Base-by-base conservation (phyloP, 495 filamentous ascomycete genomes). In the Penicillium tannophilum region DNA sequence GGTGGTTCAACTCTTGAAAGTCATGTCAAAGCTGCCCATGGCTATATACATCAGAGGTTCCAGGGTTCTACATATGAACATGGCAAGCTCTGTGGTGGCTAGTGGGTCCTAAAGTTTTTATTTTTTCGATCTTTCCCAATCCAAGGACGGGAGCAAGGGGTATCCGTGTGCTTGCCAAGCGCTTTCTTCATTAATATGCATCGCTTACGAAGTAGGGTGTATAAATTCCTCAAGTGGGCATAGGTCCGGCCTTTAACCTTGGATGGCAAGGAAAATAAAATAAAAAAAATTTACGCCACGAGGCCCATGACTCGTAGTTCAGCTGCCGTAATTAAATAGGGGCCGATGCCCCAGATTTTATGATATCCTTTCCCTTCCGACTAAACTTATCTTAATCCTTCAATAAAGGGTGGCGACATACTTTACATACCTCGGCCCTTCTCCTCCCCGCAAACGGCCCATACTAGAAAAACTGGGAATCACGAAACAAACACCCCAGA, bases 121-220 rank as follows among this genome's bases (percentile, higher is more conserved):
- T 14, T 41, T 41, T 47, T 47, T 47, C 1, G 2, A 23, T 47
- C 12, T 16, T 28, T 26, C 9, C 9, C 12, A 26, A 4, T 47
- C 44, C 10, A 47, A 3, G 11, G 19, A 47, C 19, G 19, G 20
- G 20, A 14, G 2, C 20, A 47, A 26, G 44, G 17, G 50, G 45
- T 39, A 14, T 3, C 46, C 24, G 35, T 43, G 41, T 19, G 26
- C 17, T 23, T 35, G 31, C 26, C 50, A 46, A 30, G 19, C 33
- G 33, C 8, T 36, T 56, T 47, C 36, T 52, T 6, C 30, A 35
- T 52, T 35, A 28, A 58, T 58, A 55, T 55, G 60, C 60, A 62
- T 16, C 1, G 28, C 33, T 54, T 54, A 28, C 26, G 26, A 7
- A 28, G 4, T 28, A 28, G 28, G 0, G 50, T 53, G 54, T 50